Base-by-base conservation (phyloP, 2,329 filamentous ascomycete species). In the Ambrosiella cleistominuta region DNA sequence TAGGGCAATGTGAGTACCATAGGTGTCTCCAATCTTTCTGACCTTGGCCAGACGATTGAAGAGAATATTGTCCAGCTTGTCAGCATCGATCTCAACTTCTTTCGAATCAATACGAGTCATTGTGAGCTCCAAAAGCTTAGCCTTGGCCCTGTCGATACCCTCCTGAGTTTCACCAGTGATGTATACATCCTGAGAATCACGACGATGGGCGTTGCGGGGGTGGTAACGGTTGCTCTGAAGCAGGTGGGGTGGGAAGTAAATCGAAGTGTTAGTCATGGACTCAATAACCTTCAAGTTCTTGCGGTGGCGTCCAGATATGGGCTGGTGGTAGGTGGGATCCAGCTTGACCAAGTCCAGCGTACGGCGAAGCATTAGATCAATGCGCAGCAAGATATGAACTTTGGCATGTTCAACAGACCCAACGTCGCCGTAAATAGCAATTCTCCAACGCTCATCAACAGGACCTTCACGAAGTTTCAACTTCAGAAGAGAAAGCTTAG, bases 211-310 rank as follows among this genome's bases (percentile, higher is more conserved):
- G 63, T 86, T 88, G 7, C 82, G 81, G 1, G 91, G 90, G 57
- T 83, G 87, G 69, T 95, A 98, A 61, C 88, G 86, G 67, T 93
- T 96, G 63, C 96, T 83, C 60, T 85, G 83, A 12, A 91, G 90
- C 68, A 97, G 97, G 0, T 91, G 86, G 7, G 90, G 89, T 36
- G 93, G 93, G 67, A 98, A 97, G 72, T 98, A 98, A 65, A 98
- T 97, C 63, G 93, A 91, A 7, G 93, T 97, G 65, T 90, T 88
- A 12, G 93, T 97, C 36, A 86, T 82, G 12, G 93, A 95, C 71
- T 98, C 93, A 66, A 98, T 96, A 65, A 93, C 75, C 74, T 97
- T 97, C 74, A 98, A 95, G 69, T 96, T 96, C 75, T 95, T 95
- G 64, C 93, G 81, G 64, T 90, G 91, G 54, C 93, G 86, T 54